These are phyloP conservation scores for Cryptococcus floricola DNA, from an alignment of 1,284 basidiomycete genomes.

Conservation along the genomic window DNA sequence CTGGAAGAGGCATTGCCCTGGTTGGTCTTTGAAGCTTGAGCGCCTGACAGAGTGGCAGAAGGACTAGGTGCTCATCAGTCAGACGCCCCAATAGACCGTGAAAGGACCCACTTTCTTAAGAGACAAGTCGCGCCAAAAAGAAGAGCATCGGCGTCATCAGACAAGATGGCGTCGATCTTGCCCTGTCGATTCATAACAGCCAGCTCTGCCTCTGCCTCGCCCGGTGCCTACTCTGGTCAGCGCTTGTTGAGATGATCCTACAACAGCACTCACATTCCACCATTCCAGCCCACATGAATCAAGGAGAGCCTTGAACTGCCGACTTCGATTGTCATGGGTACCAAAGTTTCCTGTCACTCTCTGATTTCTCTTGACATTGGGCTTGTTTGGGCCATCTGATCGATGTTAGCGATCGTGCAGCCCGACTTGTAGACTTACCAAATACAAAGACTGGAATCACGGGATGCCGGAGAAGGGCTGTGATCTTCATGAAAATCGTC, in stretches of 20 bases:
- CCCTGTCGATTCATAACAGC: slow-evolving; percentile 78
- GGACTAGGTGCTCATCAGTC: background rate
- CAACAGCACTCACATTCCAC: slow-evolving; percentile 58
- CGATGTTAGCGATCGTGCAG: background rate
- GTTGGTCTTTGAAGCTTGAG: slow-evolving; percentile 19
- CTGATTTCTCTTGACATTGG: slow-evolving; percentile 71
- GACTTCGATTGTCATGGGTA: slow-evolving; percentile 61
- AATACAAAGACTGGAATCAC: slow-evolving; percentile 90
- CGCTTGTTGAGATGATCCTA: background rate
- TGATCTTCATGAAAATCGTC: slow-evolving; percentile 56
- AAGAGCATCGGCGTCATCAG: slow-evolving; percentile 86
- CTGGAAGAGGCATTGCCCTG: slow-evolving; percentile 50
- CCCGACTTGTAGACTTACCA: slow-evolving; percentile 44
- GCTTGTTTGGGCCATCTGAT: slow-evolving; percentile 72
- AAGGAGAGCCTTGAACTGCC: slow-evolving; percentile 73
- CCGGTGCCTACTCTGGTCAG: slow-evolving; percentile 63
- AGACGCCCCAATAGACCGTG: background rate
- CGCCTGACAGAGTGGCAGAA: slow-evolving; percentile 65
- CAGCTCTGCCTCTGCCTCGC: slow-evolving; percentile 94
- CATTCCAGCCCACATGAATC: slow-evolving; percentile 85
- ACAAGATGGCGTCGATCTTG: slow-evolving; percentile 80
- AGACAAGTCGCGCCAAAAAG: slow-evolving; percentile 81
- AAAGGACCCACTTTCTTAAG: slow-evolving; percentile 62
- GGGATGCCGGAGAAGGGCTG: slow-evolving; percentile 68
- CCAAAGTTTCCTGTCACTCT: slow-evolving; percentile 49